Evolutionary conservation across 2,329 filamentous ascomycete species (phyloP).

Genomic region (Fusarium transvaalense): DNA sequence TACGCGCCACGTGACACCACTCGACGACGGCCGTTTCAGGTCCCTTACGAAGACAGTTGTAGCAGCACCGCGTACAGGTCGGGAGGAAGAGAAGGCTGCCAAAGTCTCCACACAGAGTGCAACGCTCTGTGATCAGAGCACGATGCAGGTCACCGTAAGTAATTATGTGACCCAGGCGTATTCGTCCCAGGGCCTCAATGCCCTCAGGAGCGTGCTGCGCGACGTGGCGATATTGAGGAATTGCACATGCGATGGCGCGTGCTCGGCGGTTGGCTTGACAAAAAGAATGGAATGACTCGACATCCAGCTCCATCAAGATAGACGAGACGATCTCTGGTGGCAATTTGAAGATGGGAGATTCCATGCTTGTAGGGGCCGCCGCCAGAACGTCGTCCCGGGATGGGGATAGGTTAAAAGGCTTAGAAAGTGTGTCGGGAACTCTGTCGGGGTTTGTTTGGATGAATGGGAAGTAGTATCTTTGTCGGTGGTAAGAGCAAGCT

Average conservation of each 20-base stretch:
- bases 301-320: slow-evolving; percentile 2
- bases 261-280: slow-evolving; percentile 2
- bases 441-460: neutral
- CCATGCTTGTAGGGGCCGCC: too few species aligned
- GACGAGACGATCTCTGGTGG: neutral
- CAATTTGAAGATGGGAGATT: neutral
- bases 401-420: neutral
- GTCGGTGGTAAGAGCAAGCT: slow-evolving; percentile 20
- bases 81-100: slow-evolving; percentile 16
- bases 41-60: neutral
- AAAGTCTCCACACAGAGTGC: slow-evolving; percentile 10
- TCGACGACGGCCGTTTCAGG: neutral
- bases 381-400: too few species aligned
- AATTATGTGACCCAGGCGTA: rapidly evolving
- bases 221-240: slow-evolving; percentile 10
- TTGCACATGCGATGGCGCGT: neutral
- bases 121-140: neutral
- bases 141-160: neutral
- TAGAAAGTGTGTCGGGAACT: too few species aligned
- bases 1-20: too few species aligned
- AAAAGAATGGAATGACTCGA: slow-evolving; percentile 2
- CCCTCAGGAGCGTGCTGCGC: neutral
- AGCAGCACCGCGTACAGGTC: slow-evolving; percentile 21
- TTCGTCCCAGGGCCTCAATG: neutral
- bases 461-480: slow-evolving; percentile 1